These are phyloP conservation scores for Apiotrichum gracile DNA, from an alignment of 1,284 basidiomycete species.

Conservation along the genomic window DNA sequence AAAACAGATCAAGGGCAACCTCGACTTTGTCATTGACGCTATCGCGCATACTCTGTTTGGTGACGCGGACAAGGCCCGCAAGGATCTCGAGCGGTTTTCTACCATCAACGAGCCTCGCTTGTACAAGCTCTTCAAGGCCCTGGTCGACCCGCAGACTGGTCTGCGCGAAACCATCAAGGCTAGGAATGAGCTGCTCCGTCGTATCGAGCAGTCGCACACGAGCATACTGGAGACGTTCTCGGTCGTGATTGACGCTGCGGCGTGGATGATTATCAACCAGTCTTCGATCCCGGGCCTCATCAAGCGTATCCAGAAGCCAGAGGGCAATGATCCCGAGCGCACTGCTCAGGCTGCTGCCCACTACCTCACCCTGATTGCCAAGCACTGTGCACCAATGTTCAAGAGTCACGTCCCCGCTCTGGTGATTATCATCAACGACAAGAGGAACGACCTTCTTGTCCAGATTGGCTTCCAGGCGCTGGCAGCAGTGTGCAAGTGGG, in stretches of 20 bases:
- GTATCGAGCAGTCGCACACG: constrained; percentile 65
- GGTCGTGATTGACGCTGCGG: constrained; percentile 64
- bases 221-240: constrained; percentile 63
- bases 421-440: constrained; percentile 62
- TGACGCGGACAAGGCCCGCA: constrained; percentile 66
- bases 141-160: constrained; percentile 76
- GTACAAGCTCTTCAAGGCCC: constrained; percentile 74
- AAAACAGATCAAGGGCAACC: constrained; percentile 52
- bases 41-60: constrained; percentile 49
- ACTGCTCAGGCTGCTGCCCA: constrained; percentile 23
- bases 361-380: constrained; percentile 59
- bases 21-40: constrained; percentile 55
- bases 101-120: constrained; percentile 77
- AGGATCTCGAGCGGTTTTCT: constrained; percentile 78
- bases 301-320: constrained; percentile 53
- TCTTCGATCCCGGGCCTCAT: constrained; percentile 74
- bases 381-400: constrained; percentile 67
- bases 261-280: constrained; percentile 71
- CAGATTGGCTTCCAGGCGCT: constrained; percentile 71
- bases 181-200: constrained; percentile 70
- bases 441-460: constrained; percentile 56
- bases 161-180: constrained; percentile 74
- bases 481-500: constrained; percentile 59
- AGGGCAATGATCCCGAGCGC: constrained; percentile 10
- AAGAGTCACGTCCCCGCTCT: constrained; percentile 70